Percentiles rank a stretch among this genome's conserved stretches.
phyloP scores from a whole-genome alignment of 2,329 filamentous ascomycete genomes.

The Helminthosporium solani region DNA sequence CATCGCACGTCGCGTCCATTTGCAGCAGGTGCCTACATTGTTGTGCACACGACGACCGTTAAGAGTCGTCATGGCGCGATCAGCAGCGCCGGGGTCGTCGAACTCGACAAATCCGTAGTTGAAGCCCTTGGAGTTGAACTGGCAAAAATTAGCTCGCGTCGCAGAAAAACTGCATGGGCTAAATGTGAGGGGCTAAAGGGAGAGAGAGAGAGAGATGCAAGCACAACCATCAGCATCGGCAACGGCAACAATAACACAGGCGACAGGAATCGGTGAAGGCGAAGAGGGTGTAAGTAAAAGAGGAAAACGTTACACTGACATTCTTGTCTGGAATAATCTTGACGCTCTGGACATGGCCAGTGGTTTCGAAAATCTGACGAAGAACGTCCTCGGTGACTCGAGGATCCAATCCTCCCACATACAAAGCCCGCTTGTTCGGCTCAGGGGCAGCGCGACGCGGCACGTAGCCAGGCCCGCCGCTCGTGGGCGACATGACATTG shows the following conservation, averaged over 20 bases:
- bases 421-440: slow-evolving; percentile 96
- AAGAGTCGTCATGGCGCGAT: slow-evolving; percentile 94
- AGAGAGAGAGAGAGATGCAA: not conserved
- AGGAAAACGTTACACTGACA: slow-evolving; percentile 59
- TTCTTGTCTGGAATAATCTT: slow-evolving; percentile 99
- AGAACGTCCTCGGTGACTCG: slow-evolving; percentile 94
- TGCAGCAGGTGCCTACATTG: slow-evolving; percentile 62
- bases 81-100: slow-evolving; percentile 93
- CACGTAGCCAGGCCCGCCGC: slow-evolving; percentile 70
- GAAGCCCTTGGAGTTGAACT: slow-evolving; percentile 68
- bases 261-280: slow-evolving; percentile 1
- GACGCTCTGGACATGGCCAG: slow-evolving; percentile 95
- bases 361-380: slow-evolving; percentile 98
- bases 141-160: slow-evolving; percentile 1
- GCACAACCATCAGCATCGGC: too few species aligned
- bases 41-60: slow-evolving; percentile 96
- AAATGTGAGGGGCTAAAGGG: not conserved
- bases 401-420: slow-evolving; percentile 92
- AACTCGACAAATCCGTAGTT: slow-evolving; percentile 99
- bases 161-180: not conserved
- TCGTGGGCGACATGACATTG: slow-evolving; percentile 80
- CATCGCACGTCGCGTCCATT: slow-evolving; percentile 7
- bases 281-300: slow-evolving; percentile 10
- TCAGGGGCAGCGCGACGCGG: slow-evolving; percentile 85
- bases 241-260: too few species aligned